phyloP scores from a whole-genome alignment of 129 eudicot species.

The Saussurea involucrata region DNA sequence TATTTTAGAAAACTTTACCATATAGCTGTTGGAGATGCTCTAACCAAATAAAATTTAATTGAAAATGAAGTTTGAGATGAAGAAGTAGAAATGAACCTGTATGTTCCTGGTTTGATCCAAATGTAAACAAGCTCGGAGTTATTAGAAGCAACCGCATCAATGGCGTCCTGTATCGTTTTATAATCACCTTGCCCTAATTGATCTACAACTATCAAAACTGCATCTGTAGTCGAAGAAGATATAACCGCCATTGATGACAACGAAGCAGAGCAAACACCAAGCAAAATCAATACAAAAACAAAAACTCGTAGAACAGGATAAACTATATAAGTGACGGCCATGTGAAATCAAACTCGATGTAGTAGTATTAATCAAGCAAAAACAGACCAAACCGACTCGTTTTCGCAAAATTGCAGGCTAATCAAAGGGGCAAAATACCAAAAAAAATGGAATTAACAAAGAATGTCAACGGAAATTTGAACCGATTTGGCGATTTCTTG shows the following conservation, averaged over 20 bases:
- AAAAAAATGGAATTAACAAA: neutral
- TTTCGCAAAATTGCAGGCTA: constrained; percentile 11
- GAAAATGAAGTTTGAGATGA: neutral
- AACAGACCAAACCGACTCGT: neutral
- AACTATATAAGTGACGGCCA: constrained; percentile 10
- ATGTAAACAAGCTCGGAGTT: constrained; percentile 57
- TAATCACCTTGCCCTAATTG: constrained; percentile 69
- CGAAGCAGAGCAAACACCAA: constrained; percentile 2
- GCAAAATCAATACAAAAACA: neutral
- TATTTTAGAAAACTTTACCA: too few species aligned
- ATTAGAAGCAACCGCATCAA: constrained; percentile 58
- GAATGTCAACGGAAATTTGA: constrained; percentile 12
- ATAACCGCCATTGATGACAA: constrained; percentile 33
- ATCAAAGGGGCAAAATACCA: neutral
- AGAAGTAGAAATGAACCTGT: constrained; percentile 42
- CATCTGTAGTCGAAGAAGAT: constrained; percentile 30
- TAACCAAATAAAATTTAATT: neutral
- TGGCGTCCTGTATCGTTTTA: constrained; percentile 58
- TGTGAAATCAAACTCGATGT: constrained; percentile 1
- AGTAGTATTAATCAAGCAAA: neutral
- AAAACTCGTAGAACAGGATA: neutral
- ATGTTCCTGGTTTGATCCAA: constrained; percentile 76
- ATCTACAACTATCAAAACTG: constrained; percentile 68
- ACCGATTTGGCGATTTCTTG: constrained; percentile 16
- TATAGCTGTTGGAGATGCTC: too few species aligned